These are phyloP conservation scores for Pyracantha coccinea DNA, from an alignment of 331 rosid genomes.

Conservation along the genomic window DNA sequence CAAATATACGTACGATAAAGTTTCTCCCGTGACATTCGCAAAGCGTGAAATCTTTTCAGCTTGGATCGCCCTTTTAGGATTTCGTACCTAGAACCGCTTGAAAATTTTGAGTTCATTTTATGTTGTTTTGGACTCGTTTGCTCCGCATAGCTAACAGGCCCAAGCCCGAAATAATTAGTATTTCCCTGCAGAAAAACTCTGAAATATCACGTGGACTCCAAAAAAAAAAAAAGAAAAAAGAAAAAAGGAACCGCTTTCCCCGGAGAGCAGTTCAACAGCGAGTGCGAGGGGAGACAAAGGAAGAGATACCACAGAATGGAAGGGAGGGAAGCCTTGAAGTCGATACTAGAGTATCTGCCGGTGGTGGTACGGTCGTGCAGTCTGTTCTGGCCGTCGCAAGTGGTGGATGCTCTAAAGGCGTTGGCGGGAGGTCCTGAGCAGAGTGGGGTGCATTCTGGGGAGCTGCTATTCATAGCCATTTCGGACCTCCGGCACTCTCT, in stretches of 20 bases:
- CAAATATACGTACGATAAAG: fast-evolving
- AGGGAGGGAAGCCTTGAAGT: conserved; percentile 51
- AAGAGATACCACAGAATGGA: conserved; percentile 29
- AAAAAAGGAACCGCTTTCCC: not conserved
- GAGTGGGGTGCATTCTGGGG: conserved; percentile 53
- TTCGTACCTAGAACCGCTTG: too few species aligned
- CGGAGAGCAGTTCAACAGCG: not conserved
- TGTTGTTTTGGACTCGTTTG: too few species aligned
- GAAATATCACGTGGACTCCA: not conserved
- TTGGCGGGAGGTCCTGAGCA: conserved; percentile 46
- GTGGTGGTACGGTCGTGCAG: conserved; percentile 35
- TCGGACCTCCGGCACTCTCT: conserved; percentile 50
- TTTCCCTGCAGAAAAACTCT: not conserved
- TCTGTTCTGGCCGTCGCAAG: conserved; percentile 75
- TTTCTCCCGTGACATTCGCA: too few species aligned
- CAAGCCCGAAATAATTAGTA: too few species aligned
- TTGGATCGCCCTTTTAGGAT: too few species aligned
- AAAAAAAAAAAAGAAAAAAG: not conserved
- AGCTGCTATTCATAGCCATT: conserved; percentile 40
- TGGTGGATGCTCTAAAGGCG: conserved; percentile 43
- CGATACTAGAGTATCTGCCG: conserved; percentile 60
- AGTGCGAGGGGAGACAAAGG: not conserved
- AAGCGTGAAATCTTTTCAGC: too few species aligned
- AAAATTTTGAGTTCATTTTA: too few species aligned
- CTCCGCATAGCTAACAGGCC: too few species aligned